These are phyloP conservation scores for Metschnikowia santaceciliae DNA, from an alignment of 805 yeast species.

Conservation along the genomic window DNA sequence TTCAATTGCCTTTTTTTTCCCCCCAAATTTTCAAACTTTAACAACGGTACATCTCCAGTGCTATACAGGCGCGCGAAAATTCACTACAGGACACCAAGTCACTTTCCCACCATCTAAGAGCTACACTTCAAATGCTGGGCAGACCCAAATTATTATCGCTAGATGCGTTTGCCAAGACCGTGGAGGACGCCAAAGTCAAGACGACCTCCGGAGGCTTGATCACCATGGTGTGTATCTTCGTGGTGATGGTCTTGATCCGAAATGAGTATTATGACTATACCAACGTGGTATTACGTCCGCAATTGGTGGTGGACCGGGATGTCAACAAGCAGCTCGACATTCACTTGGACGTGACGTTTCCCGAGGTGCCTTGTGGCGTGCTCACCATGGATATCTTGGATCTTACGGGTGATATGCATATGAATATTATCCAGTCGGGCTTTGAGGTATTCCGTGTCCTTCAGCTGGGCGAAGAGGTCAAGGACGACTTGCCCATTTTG, in stretches of 20 bases:
- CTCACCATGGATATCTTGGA: conserved; percentile 85
- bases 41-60: neutral
- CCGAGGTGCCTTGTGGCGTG: conserved; percentile 79
- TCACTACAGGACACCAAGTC: conserved; percentile 3
- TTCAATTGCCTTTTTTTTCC: too few species aligned
- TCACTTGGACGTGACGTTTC: conserved; percentile 78
- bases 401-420: conserved; percentile 77
- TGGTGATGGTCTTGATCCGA: conserved; percentile 58
- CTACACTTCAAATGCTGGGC: conserved; percentile 11
- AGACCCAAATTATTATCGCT: conserved; percentile 50
- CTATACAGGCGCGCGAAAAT: conserved; percentile 1
- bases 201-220: conserved; percentile 90
- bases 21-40: neutral
- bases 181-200: conserved; percentile 85
- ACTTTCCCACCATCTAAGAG: neutral
- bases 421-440: conserved; percentile 66
- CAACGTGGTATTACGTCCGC: conserved; percentile 66
- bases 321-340: conserved; percentile 71
- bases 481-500: conserved; percentile 25
- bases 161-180: conserved; percentile 92
- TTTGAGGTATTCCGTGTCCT: conserved; percentile 67
- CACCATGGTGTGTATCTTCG: conserved; percentile 63
- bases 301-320: conserved; percentile 84
- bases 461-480: conserved; percentile 43
- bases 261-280: conserved; percentile 78